Conservation (phyloP, 2,329 filamentous ascomycete genomes). For the Corynespora cassiicola region DNA sequence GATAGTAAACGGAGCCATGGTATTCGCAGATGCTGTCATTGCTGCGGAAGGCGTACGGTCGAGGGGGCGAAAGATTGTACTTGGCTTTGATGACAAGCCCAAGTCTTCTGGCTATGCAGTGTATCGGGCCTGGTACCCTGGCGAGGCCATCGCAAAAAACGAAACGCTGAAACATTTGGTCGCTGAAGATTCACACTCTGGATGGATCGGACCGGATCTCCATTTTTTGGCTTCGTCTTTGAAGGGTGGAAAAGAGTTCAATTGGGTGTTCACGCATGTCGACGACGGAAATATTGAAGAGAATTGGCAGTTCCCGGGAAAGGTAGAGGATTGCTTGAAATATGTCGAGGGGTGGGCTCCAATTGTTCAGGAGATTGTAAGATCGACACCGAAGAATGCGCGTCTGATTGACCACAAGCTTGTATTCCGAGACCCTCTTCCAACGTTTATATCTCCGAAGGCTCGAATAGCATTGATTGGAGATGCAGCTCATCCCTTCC, state of each 20-base stretch:
- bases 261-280: slow-evolving; percentile 46
- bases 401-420: slow-evolving; percentile 61
- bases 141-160: slow-evolving; percentile 32
- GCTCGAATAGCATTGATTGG: slow-evolving; percentile 58
- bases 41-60: slow-evolving; percentile 62
- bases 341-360: slow-evolving; percentile 39
- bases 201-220: slow-evolving; percentile 42
- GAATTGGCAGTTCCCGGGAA: slow-evolving; percentile 40
- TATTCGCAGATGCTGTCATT: slow-evolving; percentile 57
- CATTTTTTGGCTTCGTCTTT: slow-evolving; percentile 44
- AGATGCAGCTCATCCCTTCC: slow-evolving; percentile 61
- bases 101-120: slow-evolving; percentile 62
- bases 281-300: slow-evolving; percentile 46
- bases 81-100: slow-evolving; percentile 59
- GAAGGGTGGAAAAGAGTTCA: slow-evolving; percentile 43
- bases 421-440: slow-evolving; percentile 60
- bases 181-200: slow-evolving; percentile 38
- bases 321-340: slow-evolving; percentile 37
- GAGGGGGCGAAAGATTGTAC: slow-evolving; percentile 58
- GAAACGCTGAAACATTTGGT: slow-evolving; percentile 38
- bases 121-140: slow-evolving; percentile 54
- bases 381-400: slow-evolving; percentile 37
- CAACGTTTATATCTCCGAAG: slow-evolving; percentile 58
- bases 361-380: slow-evolving; percentile 38
- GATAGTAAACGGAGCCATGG: slow-evolving; percentile 53